phyloP scores from a whole-genome alignment of 192 early-diverging fungal species.

The Rhizophagus clarus region DNA sequence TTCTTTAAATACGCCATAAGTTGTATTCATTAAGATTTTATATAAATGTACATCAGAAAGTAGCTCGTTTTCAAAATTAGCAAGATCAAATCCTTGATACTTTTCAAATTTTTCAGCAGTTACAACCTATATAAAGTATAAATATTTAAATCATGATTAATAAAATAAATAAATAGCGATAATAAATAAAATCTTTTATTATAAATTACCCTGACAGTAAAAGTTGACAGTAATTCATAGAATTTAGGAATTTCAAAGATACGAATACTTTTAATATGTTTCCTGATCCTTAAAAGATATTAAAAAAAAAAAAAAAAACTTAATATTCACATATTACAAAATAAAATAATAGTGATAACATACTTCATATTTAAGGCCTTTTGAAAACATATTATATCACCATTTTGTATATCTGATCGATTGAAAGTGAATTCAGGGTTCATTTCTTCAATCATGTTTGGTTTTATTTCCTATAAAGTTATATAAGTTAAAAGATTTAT shows the following conservation, averaged over 20 bases:
- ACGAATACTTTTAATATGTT: no score
- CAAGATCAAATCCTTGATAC: constrained; percentile 87
- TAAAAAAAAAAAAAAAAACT: no score
- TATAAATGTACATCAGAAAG: constrained; percentile 15
- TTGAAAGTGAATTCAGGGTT: constrained; percentile 64
- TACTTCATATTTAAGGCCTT: constrained; percentile 38
- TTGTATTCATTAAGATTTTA: constrained; percentile 60
- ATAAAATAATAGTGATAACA: no score
- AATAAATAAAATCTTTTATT: no score
- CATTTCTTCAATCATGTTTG: constrained; percentile 84
- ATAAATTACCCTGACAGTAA: no score
- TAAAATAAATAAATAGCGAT: no score
- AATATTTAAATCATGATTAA: no score
- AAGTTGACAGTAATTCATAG: no score
- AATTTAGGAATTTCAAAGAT: no score
- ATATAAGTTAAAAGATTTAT: neutral
- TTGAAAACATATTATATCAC: constrained; percentile 93
- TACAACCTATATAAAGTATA: constrained; percentile 47
- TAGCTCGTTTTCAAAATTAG: constrained; percentile 56
- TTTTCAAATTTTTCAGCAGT: constrained; percentile 66
- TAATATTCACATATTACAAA: no score
- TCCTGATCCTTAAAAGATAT: no score
- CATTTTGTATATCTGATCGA: constrained; percentile 83
- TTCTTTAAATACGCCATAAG: constrained; percentile 57
- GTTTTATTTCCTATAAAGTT: constrained; percentile 82